Percentiles rank a stretch among this genome's conserved stretches.
phyloP scores from a whole-genome alignment of 768 basidiomycete species.

The Phaffia australis region DNA sequence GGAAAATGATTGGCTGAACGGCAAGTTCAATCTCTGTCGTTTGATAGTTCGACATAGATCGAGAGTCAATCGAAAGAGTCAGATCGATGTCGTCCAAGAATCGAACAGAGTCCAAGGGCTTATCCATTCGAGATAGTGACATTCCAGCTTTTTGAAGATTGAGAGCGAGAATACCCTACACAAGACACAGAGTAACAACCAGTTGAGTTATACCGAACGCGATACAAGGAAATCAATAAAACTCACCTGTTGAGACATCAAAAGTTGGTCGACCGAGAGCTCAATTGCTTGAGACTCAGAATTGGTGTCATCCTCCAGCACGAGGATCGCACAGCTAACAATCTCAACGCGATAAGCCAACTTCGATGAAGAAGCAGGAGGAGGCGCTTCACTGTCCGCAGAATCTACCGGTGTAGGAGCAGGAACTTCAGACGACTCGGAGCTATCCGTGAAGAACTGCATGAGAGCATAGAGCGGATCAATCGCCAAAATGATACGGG shows the following conservation, averaged over 20 bases:
- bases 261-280: constrained; percentile 67
- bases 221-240: too few species aligned
- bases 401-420: constrained; percentile 39
- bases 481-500: constrained; percentile 79
- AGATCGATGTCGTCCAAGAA: constrained; percentile 89
- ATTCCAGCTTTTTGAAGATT: constrained; percentile 75
- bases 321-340: constrained; percentile 74
- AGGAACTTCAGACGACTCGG: too few species aligned
- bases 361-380: constrained; percentile 26
- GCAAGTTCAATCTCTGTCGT: constrained; percentile 75
- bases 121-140: constrained; percentile 84
- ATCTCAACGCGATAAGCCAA: constrained; percentile 69
- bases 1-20: constrained; percentile 71
- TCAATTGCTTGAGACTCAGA: constrained; percentile 73
- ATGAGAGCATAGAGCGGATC: constrained; percentile 84
- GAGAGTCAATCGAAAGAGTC: constrained; percentile 74
- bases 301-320: constrained; percentile 74
- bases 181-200: constrained; percentile 1
- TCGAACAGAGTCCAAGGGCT: constrained; percentile 65
- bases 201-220: too few species aligned
- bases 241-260: constrained; percentile 80
- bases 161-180: constrained; percentile 66
- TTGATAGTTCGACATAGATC: constrained; percentile 44
- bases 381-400: constrained; percentile 10
- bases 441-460: constrained; percentile 58